Percentiles rank a stretch among this genome's conserved stretches.
Conservation (phyloP, 768 basidiomycete species). For the Tricholoma flavovirens region DNA sequence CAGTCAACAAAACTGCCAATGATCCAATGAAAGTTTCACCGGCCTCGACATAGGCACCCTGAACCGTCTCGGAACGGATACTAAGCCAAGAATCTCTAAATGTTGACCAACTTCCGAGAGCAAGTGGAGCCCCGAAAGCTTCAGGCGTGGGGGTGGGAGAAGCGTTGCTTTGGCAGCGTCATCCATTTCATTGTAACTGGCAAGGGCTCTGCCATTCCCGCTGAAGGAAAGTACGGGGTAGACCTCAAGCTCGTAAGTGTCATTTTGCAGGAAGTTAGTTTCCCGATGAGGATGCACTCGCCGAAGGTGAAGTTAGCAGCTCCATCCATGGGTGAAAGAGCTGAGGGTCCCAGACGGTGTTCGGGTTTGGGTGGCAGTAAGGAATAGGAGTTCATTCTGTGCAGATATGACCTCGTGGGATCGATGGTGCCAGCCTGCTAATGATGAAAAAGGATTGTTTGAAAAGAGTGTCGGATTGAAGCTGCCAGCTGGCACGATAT, state of each 20-base stretch:
- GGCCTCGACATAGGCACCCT: neutral
- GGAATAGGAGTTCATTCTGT: no score
- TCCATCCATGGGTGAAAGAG: no score
- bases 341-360: no score
- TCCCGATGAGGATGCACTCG: neutral
- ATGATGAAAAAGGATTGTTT: no score
- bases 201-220: conserved; percentile 5
- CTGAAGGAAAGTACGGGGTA: conserved; percentile 8
- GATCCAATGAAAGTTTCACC: conserved; percentile 3
- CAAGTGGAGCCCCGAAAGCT: neutral
- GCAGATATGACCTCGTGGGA: no score
- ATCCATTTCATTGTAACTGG: conserved; percentile 1
- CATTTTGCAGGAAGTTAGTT: no score
- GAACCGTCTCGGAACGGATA: neutral
- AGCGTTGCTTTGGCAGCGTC: conserved; percentile 7
- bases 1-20: conserved; percentile 5
- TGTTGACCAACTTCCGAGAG: neutral
- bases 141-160: conserved; percentile 4
- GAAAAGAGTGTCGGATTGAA: no score
- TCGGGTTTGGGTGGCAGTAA: no score
- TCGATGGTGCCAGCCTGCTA: no score
- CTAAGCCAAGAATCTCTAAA: neutral
- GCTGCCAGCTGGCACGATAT: no score
- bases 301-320: conserved; percentile 4
- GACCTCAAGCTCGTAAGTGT: conserved; percentile 5